Base-by-base conservation (phyloP, 192 early-diverging fungal species). In the Linnemannia elongata region DNA sequence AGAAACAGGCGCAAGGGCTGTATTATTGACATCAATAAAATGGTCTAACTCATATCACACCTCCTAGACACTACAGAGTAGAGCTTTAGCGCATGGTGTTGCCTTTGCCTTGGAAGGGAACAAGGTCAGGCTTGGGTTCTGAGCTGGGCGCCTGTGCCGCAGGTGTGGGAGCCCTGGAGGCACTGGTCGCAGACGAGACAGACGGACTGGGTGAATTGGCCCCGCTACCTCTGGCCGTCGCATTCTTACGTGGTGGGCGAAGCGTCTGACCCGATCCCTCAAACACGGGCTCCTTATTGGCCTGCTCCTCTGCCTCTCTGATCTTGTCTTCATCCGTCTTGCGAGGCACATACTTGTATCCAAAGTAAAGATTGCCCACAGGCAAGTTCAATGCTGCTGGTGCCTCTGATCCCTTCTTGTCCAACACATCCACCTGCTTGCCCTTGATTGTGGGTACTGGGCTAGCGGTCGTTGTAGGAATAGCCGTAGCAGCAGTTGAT, bases 281-380 rank as follows among this genome's bases (percentile, higher is more conserved):
- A 70, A 87, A 87, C 10, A 75, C 72, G 0, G 85, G 85, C 39
- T 87, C 85, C 71, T 79, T 45, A 63, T 77, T 76, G 2, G 44
- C 69, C 42, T 60, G 55, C 63, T 82, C 74, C 38, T 82, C 74
- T 1, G 70, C 81, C 9, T 71, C 77, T 47, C 66, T 79, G 17
- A 39, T 52, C 66, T 83, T 79, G 30, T 82, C 89, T 39, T 91
- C 89, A 42, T 83, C 89, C 7, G 92, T 88, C 74, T 90, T 90
- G 9, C 92, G 92, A 33, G 95, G 95, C n/a, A 95, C 88, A 9
- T 96, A 75, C 35, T 91, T 93, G 88, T 96, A 98, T 1, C 97
- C 98, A 91, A 99, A 98, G 87, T 95, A 98, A 38, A 98, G 92
- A 54, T 95, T 95, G 30, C 97, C 97, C 68, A 96, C 88, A 3